Evolutionary conservation across 768 basidiomycete species (phyloP), one percentile per base, ranked within the genome.

Genomic region (Agrocybe chaxingu): DNA sequence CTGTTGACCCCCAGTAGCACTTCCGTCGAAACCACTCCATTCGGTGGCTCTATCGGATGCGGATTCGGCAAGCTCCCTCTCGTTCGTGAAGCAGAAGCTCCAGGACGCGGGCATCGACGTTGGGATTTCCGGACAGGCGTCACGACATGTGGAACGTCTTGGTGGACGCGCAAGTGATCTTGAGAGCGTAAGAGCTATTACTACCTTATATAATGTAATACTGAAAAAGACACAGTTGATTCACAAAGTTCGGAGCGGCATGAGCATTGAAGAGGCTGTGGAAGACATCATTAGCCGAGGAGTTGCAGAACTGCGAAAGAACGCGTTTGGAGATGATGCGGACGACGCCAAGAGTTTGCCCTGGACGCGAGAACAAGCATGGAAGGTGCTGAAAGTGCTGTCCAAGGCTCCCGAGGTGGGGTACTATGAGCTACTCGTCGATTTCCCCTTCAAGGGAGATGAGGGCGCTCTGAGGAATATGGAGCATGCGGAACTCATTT

Each of bases 151-250:
- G 19, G 76, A 84, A 44, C 79, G 84, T 18, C 79, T 98, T 0
- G 97, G 97, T 34, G 97, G 97, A 30, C 79, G 97, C 11, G 86
- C 93, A 42, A 91, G 87, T 55, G 93, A 97, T 62, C 80, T 97
- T 16, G 87, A 92, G 62, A 85, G 79, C 41, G 92, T 92, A 52
- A 8, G 47, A 32, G 46, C 18, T 7, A 29, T 36, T 37, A 36
- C 7, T 6, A n/a, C 34, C 11, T 4, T 1, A n/a, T 9, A 16
- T 8, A 12, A 50, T 32, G 12, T 16, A 33, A 18, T 45, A 29
- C 38, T 38, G 35, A 34, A 47, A 35, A 7, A 44, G 31, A 39
- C 24, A 16, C 54, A 93, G 90, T 69, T 98, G 32, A 83, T 95
- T 8, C 86, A 92, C 69, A 95, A 94, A 69, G 83, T 94, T 34